Percentiles rank a stretch among this genome's conserved stretches.
These are phyloP conservation scores for Phytopythium aichiense DNA, from an alignment of 352 stramenopile species.

Conservation along the genomic window DNA sequence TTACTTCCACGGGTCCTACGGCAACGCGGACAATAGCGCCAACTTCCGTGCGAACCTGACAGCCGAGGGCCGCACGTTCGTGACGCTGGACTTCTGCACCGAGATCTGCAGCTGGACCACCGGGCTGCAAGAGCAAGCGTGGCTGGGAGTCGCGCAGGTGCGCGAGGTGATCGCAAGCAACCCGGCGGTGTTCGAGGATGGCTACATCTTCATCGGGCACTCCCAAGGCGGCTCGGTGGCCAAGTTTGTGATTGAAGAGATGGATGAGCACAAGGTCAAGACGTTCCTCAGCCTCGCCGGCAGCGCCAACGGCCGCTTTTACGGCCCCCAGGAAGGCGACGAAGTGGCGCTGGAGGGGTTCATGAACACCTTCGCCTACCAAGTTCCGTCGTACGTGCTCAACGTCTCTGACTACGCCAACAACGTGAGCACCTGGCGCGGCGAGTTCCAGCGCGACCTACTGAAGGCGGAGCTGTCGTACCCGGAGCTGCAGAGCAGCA, in stretches of 20 bases:
- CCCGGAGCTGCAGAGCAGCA: slow-evolving; percentile 5
- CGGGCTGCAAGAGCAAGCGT: slow-evolving; percentile 14
- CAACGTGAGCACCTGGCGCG: slow-evolving; percentile 4
- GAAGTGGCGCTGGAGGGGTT: slow-evolving; percentile 12
- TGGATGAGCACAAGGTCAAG: slow-evolving; percentile 19
- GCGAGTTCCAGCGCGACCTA: slow-evolving; percentile 14
- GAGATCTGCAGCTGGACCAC: slow-evolving; percentile 10
- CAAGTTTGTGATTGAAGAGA: slow-evolving; percentile 19
- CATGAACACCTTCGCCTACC: slow-evolving; percentile 10
- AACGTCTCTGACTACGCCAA: slow-evolving; percentile 9
- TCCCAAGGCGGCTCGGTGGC: slow-evolving; percentile 25
- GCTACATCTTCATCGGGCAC: slow-evolving; percentile 35
- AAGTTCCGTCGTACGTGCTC: slow-evolving; percentile 9
- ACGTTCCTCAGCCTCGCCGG: slow-evolving; percentile 24
- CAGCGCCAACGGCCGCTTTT: slow-evolving; percentile 25
- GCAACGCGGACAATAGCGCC: slow-evolving; percentile 9
- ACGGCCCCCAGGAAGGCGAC: slow-evolving; percentile 21
- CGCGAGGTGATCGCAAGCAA: slow-evolving; percentile 15
- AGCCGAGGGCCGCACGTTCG: slow-evolving; percentile 17
- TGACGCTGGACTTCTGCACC: slow-evolving; percentile 25
- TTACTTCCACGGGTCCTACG: slow-evolving; percentile 29
- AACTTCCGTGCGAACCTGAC: slow-evolving; percentile 22
- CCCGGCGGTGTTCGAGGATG: slow-evolving; percentile 14
- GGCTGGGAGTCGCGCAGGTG: slow-evolving; percentile 22
- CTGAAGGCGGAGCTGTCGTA: slow-evolving; percentile 5